Conservation (phyloP, 1,284 basidiomycete species). For the Fomitopsis schrenkii region DNA sequence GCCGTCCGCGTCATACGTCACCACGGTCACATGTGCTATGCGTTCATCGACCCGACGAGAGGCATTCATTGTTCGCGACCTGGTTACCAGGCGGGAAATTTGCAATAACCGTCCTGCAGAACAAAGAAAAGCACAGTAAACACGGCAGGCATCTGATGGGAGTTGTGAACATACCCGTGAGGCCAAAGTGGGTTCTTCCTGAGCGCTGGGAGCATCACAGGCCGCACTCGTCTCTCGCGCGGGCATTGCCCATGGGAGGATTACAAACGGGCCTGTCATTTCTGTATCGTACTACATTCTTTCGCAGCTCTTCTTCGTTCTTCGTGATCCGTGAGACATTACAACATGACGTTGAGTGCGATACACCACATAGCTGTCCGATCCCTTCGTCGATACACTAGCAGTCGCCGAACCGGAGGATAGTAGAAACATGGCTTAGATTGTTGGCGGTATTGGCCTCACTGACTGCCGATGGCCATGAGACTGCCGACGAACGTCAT, state of each 20-base stretch:
- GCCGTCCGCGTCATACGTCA: background rate
- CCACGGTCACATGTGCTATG: background rate
- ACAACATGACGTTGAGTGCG: background rate
- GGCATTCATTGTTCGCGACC: background rate
- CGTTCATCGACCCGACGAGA: background rate
- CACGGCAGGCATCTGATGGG: background rate
- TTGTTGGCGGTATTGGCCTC: background rate
- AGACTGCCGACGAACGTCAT: conserved; percentile 53
- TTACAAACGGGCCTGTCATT: background rate
- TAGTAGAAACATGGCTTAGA: background rate
- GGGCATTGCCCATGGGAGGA: no score
- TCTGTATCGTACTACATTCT: background rate
- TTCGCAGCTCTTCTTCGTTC: background rate
- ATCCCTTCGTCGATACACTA: background rate
- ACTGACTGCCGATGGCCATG: conserved; percentile 27
- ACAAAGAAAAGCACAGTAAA: background rate
- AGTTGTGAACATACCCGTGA: no score
- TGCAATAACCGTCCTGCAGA: background rate
- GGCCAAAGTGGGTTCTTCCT: no score
- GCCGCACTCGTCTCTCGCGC: no score
- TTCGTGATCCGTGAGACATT: background rate
- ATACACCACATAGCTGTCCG: conserved; percentile 1
- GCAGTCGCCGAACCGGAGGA: background rate
- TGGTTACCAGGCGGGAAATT: background rate
- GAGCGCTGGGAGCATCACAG: no score